Base-by-base conservation (phyloP, 352 stramenopile species). In the Phytophthora fragariaefolia region DNA sequence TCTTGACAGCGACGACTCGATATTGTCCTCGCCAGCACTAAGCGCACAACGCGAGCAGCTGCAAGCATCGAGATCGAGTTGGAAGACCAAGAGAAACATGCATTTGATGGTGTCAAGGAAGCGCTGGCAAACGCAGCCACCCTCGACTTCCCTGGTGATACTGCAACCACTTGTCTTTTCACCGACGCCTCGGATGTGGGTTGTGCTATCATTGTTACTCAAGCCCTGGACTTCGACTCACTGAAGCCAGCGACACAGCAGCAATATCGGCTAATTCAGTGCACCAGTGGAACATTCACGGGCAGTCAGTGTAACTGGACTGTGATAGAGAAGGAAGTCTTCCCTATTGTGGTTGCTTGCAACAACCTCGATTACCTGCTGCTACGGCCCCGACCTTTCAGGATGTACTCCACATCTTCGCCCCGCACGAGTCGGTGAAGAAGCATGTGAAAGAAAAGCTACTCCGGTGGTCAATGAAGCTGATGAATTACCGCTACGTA, bases 81-180 rank as follows among this genome's bases (percentile, higher is more conserved):
- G 9, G 28, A 8, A 18, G 12, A 22, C n/a, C 42, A 32, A 9
- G 54, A 62, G 13, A 48, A n/a, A 8, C 17, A 20, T 3, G 43
- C 40, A 1, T 47, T 54, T 24, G 54, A 46, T 6, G 47, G 53
- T 10, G 28, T 53, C 6, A 51, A 53, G 17, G 42, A 53, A 9
- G 47, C 47, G 54, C 6, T 62, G 2, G 27, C 40, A 4, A 42
- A 27, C 1, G 2, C 28, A 1, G 24, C 28, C 0, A 53, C 51
- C 0, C 40, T 62, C 3, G 43, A 28, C 27, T 62, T 62, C 15
- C 54, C 54, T 3, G 26, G 53, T n/a, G 54, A 54, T 9, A 36
- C 6, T 0, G 40, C 1, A 26, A n/a, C n/a, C n/a, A n/a, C n/a
- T n/a, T n/a, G n/a, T n/a, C n/a, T n/a, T n/a, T n/a, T n/a, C n/a